These are phyloP conservation scores for Kodamaea fungicola DNA, from an alignment of 1,139 yeast genomes.

Conservation along the genomic window DNA sequence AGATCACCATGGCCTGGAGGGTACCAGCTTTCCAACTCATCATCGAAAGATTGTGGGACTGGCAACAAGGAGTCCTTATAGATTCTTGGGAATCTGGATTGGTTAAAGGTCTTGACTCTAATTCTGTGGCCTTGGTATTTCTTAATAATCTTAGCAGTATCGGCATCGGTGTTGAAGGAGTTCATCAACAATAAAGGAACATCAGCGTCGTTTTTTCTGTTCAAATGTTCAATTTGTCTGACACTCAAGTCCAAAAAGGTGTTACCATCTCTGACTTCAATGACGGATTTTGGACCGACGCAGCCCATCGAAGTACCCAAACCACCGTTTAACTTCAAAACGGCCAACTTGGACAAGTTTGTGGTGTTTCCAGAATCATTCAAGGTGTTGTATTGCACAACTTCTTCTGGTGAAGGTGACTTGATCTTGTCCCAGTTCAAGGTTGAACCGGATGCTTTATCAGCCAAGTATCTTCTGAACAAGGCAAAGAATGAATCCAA, in stretches of 20 bases:
- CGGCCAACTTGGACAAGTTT: conserved; percentile 83
- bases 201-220: conserved; percentile 85
- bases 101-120: conserved; percentile 93
- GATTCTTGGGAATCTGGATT: conserved; percentile 94
- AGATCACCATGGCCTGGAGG: conserved; percentile 99
- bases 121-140: conserved; percentile 97
- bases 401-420: conserved; percentile 85
- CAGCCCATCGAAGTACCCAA: conserved; percentile 99
- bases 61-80: conserved; percentile 92
- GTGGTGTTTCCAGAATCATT: conserved; percentile 29
- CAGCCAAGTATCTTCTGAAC: conserved; percentile 87
- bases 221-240: conserved; percentile 93
- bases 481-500: conserved; percentile 94
- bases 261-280: conserved; percentile 98
- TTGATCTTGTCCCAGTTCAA: conserved; percentile 95
- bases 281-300: conserved; percentile 97
- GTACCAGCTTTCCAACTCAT: conserved; percentile 85
- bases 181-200: conserved; percentile 97
- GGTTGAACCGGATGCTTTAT: conserved; percentile 81
- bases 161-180: conserved; percentile 96
- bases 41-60: conserved; percentile 76
- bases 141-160: conserved; percentile 91
- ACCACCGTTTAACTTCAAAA: conserved; percentile 94
- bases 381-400: conserved; percentile 67
- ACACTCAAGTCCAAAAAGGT: conserved; percentile 92